Base-by-base conservation (phyloP, 2,329 filamentous ascomycete species). In the Aureobasidium sp. region DNA sequence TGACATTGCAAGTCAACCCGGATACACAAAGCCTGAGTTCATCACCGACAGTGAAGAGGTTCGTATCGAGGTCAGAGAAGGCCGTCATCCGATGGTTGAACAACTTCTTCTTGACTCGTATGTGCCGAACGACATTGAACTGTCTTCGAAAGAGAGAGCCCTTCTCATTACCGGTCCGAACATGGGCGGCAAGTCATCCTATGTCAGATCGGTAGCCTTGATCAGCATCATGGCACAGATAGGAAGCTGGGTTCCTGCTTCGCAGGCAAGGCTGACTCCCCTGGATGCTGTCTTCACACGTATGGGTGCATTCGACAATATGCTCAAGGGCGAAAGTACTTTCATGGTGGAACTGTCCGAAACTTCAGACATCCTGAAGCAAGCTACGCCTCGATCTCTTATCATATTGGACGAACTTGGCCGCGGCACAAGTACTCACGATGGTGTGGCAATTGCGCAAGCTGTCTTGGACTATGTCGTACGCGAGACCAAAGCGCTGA, bases 121-220 rank as follows among this genome's bases (percentile, higher is more conserved):
- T 75, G 96, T 99, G 62, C 93, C 94, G 50, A 99, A 99, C 75
- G 85, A 88, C 69, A 88, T 91, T 11, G 77, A 83, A 2, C 83
- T 97, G 50, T 81, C 84, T n/a, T 81, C 85, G 1, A 72, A 79
- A 0, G 83, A 85, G 0, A 82, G 89, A 6, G 90, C 91, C 2
- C 84, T 97, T 67, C 86, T 97, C 61, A 87, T 99, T 69, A 99
- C 94, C 0, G 94, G 94, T 0, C 94, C 94, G 34, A 99, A 99
- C 77, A 99, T 99, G 94, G 94, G 94, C 69, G 94, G 94, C 62
- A 99, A 99, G 72, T 96, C 91, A n/a, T 94, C 89, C 62, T 99
- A 96, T 73, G 93, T 99, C 27, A 90, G 94, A 59, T 90, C 92
- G 66, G 86, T 96, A 48, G 93, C 94, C 10, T 84, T 99, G 7